A percentile compares a stretch with the other conserved stretches of the same genome.
phyloP scores from a whole-genome alignment of 1,284 basidiomycete species.

The Leccinum holopus region DNA sequence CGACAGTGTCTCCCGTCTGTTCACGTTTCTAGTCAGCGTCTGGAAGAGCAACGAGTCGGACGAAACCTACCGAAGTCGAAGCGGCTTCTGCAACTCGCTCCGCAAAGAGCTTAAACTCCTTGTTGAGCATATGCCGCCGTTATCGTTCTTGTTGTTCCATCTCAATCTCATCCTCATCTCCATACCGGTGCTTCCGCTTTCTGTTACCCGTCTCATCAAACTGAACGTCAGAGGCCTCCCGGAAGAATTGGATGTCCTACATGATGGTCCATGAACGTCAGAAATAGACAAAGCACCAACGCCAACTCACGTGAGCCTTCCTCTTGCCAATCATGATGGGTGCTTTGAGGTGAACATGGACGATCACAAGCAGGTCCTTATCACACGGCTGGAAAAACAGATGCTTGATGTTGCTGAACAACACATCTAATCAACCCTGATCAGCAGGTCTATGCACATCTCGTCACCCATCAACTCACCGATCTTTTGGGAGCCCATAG shows the following conservation, averaged over 20 bases:
- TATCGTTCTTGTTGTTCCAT: slow-evolving; percentile 97
- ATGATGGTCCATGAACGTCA: slow-evolving; percentile 2
- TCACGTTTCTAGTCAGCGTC: slow-evolving; percentile 19
- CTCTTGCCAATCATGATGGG: slow-evolving; percentile 99
- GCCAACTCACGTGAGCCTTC: slow-evolving; percentile 77
- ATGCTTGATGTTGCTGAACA: slow-evolving; percentile 98
- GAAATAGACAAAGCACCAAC: background rate
- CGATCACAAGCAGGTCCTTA: slow-evolving; percentile 91
- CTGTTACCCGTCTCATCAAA: slow-evolving; percentile 99
- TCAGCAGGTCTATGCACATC: slow-evolving; percentile 8
- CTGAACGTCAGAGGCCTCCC: slow-evolving; percentile 96
- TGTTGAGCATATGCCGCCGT: slow-evolving; percentile 87
- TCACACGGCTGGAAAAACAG: slow-evolving; percentile 99
- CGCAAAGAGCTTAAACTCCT: slow-evolving; percentile 93
- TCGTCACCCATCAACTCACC: slow-evolving; percentile 48
- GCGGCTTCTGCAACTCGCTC: slow-evolving; percentile 91
- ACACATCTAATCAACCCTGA: slow-evolving; percentile 60
- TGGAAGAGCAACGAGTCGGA: background rate
- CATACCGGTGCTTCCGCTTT: slow-evolving; percentile 95
- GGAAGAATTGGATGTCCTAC: slow-evolving; percentile 97
- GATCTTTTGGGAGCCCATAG: slow-evolving; percentile 86
- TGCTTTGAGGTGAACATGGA: slow-evolving; percentile 92
- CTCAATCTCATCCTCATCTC: slow-evolving; percentile 99
- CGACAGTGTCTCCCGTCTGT: slow-evolving; percentile 79
- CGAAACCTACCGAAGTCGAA: slow-evolving; percentile 57